These are phyloP conservation scores for Phytophthora pistaciae DNA, from an alignment of 352 stramenopile species.

Conservation along the genomic window DNA sequence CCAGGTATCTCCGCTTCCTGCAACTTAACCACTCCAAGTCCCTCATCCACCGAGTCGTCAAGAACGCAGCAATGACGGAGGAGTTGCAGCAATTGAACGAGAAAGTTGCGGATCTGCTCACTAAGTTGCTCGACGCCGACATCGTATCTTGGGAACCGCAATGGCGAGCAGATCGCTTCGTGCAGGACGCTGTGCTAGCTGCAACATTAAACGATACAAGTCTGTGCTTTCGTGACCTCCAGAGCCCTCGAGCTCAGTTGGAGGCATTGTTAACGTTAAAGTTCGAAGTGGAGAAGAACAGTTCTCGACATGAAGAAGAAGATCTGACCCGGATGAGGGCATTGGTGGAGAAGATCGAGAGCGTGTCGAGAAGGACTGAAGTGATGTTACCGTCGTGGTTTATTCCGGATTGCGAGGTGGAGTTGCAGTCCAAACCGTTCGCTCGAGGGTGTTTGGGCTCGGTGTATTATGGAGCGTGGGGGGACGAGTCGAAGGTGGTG, in stretches of 20 bases:
- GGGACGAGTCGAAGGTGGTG: background rate
- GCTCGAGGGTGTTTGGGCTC: background rate
- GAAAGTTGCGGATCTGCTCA: background rate
- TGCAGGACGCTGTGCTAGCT: background rate
- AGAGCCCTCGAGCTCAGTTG: constrained; percentile 12
- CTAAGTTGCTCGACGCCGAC: background rate
- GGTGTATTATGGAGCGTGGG: background rate
- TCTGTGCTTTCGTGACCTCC: background rate
- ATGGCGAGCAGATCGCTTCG: background rate
- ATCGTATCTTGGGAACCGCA: background rate
- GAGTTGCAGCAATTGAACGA: background rate
- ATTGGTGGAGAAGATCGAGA: constrained; percentile 1
- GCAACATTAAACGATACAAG: background rate
- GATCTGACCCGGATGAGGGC: background rate
- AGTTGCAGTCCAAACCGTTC: constrained; percentile 4
- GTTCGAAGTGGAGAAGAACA: constrained; percentile 19
- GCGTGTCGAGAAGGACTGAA: background rate
- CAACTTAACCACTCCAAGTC: background rate
- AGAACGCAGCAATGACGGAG: background rate
- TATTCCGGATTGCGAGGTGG: background rate
- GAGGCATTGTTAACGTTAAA: constrained; percentile 30
- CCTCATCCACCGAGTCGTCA: background rate
- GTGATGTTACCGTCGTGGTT: constrained; percentile 4
- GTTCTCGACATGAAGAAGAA: background rate
- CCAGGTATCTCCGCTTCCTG: background rate